Base-by-base conservation (phyloP, 305 asterid species). In the Plantago coronopus region DNA sequence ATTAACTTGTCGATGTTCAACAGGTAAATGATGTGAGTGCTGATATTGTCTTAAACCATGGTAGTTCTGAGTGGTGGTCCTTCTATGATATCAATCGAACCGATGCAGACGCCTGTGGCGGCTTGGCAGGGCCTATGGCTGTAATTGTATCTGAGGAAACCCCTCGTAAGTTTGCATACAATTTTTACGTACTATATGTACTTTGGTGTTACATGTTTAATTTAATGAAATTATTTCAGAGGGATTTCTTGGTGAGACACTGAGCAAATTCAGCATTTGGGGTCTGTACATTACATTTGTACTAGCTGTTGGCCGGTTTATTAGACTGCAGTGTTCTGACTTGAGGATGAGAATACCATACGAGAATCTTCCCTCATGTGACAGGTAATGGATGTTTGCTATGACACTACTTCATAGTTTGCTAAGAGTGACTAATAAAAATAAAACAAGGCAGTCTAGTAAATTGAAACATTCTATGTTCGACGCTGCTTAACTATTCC, bases 181-280 rank as follows among this genome's bases (percentile, higher is more conserved):
- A 21, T 48, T 6, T 21, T n/a, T 22, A 21, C 19, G 42, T 38
- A 20, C 11, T 57, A 27, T 42, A 20, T 13, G 37, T 37, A 9
- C 29, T 40, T 38, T 25, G 20, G 46, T 23, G 25, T 31, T 70
- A 48, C 48, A 43, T 48, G 61, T 66, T 42, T 61, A 49, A 61
- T 51, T 55, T 50, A 23, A 47, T 21, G 57, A 58, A 61, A 49
- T 38, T 54, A 21, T 63, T 67, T n/a, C 81, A 93, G 99, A 89
- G 82, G 97, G 99, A 43, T 79, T 89, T 79, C 94, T 93, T 29
- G 99, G 99, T 31, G 97, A 89, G 49, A 93, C 96, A 16, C 91
- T 93, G 51, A 93, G 99, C 96, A 93, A 93, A 81, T 93, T 87
- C 87, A 89, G 96, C 74, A 93, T 93, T 48, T 93, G 97, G 99